These are phyloP conservation scores for Flaveria brownii DNA, from an alignment of 129 eudicot species.

Conservation along the genomic window DNA sequence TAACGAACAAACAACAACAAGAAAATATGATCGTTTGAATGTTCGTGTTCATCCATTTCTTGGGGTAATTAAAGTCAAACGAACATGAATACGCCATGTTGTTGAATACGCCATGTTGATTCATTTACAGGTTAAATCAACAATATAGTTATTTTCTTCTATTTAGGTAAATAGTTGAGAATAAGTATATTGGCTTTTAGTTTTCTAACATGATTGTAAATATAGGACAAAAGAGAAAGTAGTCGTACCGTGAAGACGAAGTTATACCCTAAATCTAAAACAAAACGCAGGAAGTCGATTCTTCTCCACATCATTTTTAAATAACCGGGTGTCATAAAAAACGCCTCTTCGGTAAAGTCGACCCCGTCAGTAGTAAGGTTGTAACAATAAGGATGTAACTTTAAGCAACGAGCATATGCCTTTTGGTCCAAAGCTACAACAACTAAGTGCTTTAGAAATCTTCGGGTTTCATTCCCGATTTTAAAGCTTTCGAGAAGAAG, in stretches of 20 bases:
- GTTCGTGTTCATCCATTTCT: too few relatives aligned
- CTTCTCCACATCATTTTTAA: conserved; percentile 68
- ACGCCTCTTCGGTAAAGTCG: conserved; percentile 46
- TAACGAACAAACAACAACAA: too few relatives aligned
- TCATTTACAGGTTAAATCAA: too few relatives aligned
- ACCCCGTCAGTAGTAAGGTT: conserved; percentile 33
- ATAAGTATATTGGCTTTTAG: too few relatives aligned
- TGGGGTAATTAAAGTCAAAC: too few relatives aligned
- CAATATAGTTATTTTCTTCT: too few relatives aligned
- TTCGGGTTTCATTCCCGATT: conserved; percentile 43
- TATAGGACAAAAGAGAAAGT: neutral
- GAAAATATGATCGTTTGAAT: too few relatives aligned
- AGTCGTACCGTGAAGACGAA: conserved; percentile 58
- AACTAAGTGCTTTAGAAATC: conserved; percentile 44
- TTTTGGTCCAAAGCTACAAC: conserved; percentile 51
- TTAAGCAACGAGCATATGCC: conserved; percentile 48
- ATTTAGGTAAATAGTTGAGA: too few relatives aligned
- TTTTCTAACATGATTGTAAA: neutral
- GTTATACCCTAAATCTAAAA: conserved; percentile 52
- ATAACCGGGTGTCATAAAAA: conserved; percentile 51
- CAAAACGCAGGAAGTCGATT: conserved; percentile 39
- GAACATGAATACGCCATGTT: too few relatives aligned
- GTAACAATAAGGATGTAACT: conserved; percentile 44
- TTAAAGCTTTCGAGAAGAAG: conserved; percentile 52
- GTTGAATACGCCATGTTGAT: too few relatives aligned